Conservation (phyloP, 441 rosid genomes). For the Erysimum pusillum region DNA sequence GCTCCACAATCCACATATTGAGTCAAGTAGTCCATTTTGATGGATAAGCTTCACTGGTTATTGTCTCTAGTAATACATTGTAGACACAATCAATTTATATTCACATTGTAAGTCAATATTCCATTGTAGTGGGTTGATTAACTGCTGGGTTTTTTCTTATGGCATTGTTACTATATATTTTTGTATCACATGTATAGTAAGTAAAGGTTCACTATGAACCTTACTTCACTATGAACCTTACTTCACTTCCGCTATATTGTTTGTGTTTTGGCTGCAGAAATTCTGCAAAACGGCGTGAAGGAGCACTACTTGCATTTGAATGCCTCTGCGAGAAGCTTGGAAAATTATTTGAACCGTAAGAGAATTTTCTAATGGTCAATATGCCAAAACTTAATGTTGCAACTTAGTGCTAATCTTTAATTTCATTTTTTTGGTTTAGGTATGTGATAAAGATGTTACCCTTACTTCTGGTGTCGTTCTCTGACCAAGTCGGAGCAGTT, state of each 20-base stretch:
- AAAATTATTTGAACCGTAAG: conserved; percentile 98
- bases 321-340: conserved; percentile 98
- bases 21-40: conserved; percentile 6
- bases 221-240: conserved; percentile 8
- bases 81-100: conserved; percentile 18
- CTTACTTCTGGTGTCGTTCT: conserved; percentile 90
- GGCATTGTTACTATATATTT: not conserved
- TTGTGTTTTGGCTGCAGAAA: conserved; percentile 60
- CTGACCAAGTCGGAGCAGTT: conserved; percentile 99
- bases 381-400: conserved; percentile 27
- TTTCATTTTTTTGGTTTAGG: conserved; percentile 56
- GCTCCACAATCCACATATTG: not conserved
- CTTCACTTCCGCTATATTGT: conserved; percentile 9
- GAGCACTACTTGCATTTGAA: conserved; percentile 95
- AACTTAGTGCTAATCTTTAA: conserved; percentile 12
- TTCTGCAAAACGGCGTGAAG: conserved; percentile 97
- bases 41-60: conserved; percentile 1
- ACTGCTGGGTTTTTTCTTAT: conserved; percentile 13
- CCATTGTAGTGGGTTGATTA: conserved; percentile 1
- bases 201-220: conserved; percentile 10
- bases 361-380: conserved; percentile 25
- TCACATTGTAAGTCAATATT: conserved; percentile 10
- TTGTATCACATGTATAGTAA: conserved; percentile 11
- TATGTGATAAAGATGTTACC: conserved; percentile 98
- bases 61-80: conserved; percentile 9